These are phyloP conservation scores for Pleurotus giganteus DNA, from an alignment of 768 basidiomycete genomes.

Conservation along the genomic window DNA sequence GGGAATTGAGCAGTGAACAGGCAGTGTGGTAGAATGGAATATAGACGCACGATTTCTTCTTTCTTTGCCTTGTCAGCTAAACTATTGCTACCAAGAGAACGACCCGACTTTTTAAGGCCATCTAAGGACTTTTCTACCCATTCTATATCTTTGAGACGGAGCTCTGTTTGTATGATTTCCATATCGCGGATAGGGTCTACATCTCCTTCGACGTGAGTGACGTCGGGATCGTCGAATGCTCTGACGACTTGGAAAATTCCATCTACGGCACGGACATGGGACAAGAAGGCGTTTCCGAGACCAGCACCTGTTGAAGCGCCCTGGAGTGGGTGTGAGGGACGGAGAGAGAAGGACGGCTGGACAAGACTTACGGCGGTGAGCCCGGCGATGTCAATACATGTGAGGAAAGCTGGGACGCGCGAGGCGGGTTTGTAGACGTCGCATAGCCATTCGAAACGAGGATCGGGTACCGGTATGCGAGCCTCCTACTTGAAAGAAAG, in stretches of 20 bases:
- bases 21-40: slow-evolving; percentile 9
- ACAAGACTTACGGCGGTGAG: slow-evolving; percentile 72
- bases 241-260: slow-evolving; percentile 99
- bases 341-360: background rate
- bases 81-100: slow-evolving; percentile 69
- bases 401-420: slow-evolving; percentile 90
- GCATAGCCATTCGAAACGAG: slow-evolving; percentile 93
- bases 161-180: slow-evolving; percentile 94
- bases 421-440: slow-evolving; percentile 86
- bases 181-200: slow-evolving; percentile 95
- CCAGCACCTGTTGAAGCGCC: slow-evolving; percentile 98
- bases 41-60: slow-evolving; percentile 79
- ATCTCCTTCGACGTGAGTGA: slow-evolving; percentile 98
- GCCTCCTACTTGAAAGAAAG: slow-evolving; percentile 54
- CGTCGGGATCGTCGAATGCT: slow-evolving; percentile 98
- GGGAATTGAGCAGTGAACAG: background rate
- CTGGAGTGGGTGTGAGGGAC: slow-evolving; percentile 28
- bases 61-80: slow-evolving; percentile 94
- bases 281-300: slow-evolving; percentile 95
- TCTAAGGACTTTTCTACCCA: slow-evolving; percentile 96
- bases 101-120: slow-evolving; percentile 66
- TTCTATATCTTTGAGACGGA: slow-evolving; percentile 96
- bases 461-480: slow-evolving; percentile 92
- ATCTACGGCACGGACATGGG: slow-evolving; percentile 96
- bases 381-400: slow-evolving; percentile 98